These are phyloP conservation scores for Leccinum proximum DNA, from an alignment of 1,284 basidiomycete species.

Conservation along the genomic window DNA sequence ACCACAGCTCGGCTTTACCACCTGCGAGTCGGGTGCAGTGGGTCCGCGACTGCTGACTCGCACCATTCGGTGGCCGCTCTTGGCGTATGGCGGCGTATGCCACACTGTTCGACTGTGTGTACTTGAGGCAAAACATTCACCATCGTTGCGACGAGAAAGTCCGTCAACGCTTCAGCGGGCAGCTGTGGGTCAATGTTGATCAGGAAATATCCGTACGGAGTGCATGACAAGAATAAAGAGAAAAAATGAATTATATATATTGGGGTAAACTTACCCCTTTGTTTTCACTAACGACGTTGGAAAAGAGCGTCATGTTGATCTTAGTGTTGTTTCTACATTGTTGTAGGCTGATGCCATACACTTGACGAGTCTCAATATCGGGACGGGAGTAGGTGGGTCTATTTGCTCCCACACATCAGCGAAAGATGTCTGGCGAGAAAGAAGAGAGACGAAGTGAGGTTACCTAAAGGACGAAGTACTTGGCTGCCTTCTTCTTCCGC, in stretches of 20 bases:
- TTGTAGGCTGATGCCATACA: conserved; percentile 91
- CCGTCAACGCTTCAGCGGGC: conserved; percentile 70
- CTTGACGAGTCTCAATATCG: conserved; percentile 89
- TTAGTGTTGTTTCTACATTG: conserved; percentile 93
- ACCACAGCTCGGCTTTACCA: conserved; percentile 99
- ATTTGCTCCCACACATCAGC: conserved; percentile 51
- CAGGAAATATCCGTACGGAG: neutral
- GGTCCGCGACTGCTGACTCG: conserved; percentile 98
- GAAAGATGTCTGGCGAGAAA: neutral
- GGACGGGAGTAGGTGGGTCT: conserved; percentile 76
- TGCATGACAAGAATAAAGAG: neutral
- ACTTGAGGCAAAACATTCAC: conserved; percentile 72
- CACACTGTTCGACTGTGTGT: conserved; percentile 99
- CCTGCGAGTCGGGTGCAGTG: conserved; percentile 99
- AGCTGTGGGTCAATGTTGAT: conserved; percentile 44
- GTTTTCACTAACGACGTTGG: conserved; percentile 87
- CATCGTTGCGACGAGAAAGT: conserved; percentile 93
- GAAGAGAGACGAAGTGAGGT: conserved; percentile 6
- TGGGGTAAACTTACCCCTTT: conserved; percentile 54
- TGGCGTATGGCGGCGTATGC: conserved; percentile 70
- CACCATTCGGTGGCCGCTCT: conserved; percentile 96
- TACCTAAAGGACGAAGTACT: conserved; percentile 97
- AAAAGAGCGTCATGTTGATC: conserved; percentile 82
- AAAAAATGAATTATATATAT: too few relatives aligned
- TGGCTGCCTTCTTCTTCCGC: conserved; percentile 97